These are phyloP conservation scores for Luvunga scandens DNA, from an alignment of 345 rosid species.

Conservation along the genomic window DNA sequence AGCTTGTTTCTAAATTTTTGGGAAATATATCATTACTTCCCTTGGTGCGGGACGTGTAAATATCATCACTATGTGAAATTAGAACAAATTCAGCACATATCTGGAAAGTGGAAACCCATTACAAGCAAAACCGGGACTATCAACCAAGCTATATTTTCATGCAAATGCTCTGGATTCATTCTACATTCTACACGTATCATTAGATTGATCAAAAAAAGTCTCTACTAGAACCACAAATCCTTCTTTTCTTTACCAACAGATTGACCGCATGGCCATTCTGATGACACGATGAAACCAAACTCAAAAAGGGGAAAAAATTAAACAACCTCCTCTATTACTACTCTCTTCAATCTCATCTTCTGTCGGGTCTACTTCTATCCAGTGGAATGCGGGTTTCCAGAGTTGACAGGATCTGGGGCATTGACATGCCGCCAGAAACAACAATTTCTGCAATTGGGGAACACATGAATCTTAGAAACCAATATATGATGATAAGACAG, in stretches of 20 bases:
- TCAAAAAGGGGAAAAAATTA: conserved; percentile 4
- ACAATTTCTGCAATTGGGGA: conserved; percentile 71
- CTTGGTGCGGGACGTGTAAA: too few relatives aligned
- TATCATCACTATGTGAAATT: background rate
- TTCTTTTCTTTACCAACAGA: conserved; percentile 4
- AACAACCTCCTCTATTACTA: conserved; percentile 24
- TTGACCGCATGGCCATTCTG: conserved; percentile 1
- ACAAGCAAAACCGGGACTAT: conserved; percentile 12
- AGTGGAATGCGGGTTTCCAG: conserved; percentile 46
- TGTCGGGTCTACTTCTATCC: conserved; percentile 62
- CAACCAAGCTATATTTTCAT: conserved; percentile 21
- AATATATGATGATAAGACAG: background rate
- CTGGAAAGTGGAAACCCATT: background rate
- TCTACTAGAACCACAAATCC: conserved; percentile 3
- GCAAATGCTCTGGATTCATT: conserved; percentile 24
- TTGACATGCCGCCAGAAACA: conserved; percentile 97
- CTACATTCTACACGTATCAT: conserved; percentile 35
- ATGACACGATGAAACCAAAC: conserved; percentile 9
- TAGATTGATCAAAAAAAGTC: conserved; percentile 13
- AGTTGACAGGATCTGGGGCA: conserved; percentile 87
- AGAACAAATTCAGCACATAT: background rate
- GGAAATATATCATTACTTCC: too few relatives aligned
- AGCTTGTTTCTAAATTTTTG: background rate
- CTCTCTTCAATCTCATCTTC: conserved; percentile 48
- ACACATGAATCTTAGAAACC: conserved; percentile 8